These are phyloP conservation scores for Aspergillus leporis DNA, from an alignment of 495 filamentous ascomycete genomes.

Conservation along the genomic window DNA sequence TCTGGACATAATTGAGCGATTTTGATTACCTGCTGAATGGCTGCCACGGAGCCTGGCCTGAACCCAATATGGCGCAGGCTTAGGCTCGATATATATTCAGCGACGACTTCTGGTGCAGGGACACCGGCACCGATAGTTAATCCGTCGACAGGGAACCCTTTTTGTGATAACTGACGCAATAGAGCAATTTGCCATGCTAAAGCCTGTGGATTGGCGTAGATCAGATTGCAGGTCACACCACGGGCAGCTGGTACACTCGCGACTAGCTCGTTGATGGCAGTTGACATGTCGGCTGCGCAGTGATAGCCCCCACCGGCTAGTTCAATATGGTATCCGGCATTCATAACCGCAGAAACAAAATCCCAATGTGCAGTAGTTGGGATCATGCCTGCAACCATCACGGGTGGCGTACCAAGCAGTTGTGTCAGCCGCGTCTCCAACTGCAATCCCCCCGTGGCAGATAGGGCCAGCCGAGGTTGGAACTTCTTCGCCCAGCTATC, in stretches of 20 bases:
- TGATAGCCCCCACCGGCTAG: constrained; percentile 92
- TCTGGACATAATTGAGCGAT: constrained; percentile 87
- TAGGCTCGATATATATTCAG: constrained; percentile 89
- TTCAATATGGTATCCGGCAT: constrained; percentile 92
- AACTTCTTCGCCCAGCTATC: constrained; percentile 96
- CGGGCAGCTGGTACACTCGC: constrained; percentile 82
- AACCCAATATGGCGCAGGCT: constrained; percentile 92
- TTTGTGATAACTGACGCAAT: constrained; percentile 75
- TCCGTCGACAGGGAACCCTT: constrained; percentile 91
- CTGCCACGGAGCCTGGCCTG: constrained; percentile 89
- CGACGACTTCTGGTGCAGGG: constrained; percentile 88
- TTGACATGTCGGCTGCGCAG: constrained; percentile 85
- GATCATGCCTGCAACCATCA: constrained; percentile 97
- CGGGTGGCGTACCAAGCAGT: constrained; percentile 84
- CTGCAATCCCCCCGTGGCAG: constrained; percentile 77
- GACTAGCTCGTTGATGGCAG: constrained; percentile 86
- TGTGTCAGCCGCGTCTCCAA: constrained; percentile 97
- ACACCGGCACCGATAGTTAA: constrained; percentile 94
- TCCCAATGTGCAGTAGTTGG: constrained; percentile 95
- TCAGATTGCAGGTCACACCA: constrained; percentile 91
- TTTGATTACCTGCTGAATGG: constrained; percentile 87
- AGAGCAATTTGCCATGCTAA: constrained; percentile 98
- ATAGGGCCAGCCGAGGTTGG: constrained; percentile 83
- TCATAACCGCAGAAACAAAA: constrained; percentile 91
- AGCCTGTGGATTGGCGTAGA: constrained; percentile 93